A percentile compares a stretch with the other conserved stretches of the same genome.
Evolutionary conservation across 257 asterid genomes (phyloP).

Genomic region (Solanum raphanifolium): DNA sequence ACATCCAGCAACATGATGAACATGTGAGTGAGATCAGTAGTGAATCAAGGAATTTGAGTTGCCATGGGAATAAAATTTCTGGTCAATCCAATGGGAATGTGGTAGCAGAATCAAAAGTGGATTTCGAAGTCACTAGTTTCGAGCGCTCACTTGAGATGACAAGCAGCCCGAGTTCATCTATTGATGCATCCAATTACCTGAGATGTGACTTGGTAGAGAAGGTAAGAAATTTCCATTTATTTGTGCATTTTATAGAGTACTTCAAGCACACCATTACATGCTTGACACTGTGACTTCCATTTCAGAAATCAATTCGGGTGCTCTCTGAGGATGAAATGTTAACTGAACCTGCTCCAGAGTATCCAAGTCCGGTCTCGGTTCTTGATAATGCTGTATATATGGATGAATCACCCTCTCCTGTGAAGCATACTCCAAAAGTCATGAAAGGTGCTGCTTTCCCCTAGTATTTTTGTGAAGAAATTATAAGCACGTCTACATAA

Average conservation of each 20-base stretch:
- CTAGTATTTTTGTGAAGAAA: not conserved
- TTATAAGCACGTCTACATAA: not conserved
- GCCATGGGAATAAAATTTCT: slow-evolving; percentile 29
- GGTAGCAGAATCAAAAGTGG: slow-evolving; percentile 20
- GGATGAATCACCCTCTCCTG: slow-evolving; percentile 57
- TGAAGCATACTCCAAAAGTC: slow-evolving; percentile 35
- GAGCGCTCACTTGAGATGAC: slow-evolving; percentile 23
- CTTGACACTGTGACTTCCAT: slow-evolving; percentile 6
- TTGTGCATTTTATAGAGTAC: not conserved
- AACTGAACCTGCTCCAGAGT: slow-evolving; percentile 42
- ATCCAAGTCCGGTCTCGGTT: slow-evolving; percentile 87
- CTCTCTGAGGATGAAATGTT: slow-evolving; percentile 38
- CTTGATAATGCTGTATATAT: slow-evolving; percentile 41
- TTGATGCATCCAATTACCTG: slow-evolving; percentile 11
- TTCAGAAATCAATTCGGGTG: slow-evolving; percentile 40
- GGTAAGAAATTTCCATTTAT: slow-evolving; percentile 20
- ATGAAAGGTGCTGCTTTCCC: slow-evolving; percentile 39
- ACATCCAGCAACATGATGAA: slow-evolving; percentile 29
- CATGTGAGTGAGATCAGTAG: slow-evolving; percentile 29
- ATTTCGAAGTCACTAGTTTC: slow-evolving; percentile 22
- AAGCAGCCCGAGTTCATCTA: slow-evolving; percentile 20
- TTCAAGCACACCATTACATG: not conserved
- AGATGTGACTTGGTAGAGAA: slow-evolving; percentile 23
- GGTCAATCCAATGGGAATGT: slow-evolving; percentile 23
- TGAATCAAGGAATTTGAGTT: slow-evolving; percentile 23